Evolutionary conservation across 768 basidiomycete species (phyloP).

Genomic region (Jaapia argillacea): DNA sequence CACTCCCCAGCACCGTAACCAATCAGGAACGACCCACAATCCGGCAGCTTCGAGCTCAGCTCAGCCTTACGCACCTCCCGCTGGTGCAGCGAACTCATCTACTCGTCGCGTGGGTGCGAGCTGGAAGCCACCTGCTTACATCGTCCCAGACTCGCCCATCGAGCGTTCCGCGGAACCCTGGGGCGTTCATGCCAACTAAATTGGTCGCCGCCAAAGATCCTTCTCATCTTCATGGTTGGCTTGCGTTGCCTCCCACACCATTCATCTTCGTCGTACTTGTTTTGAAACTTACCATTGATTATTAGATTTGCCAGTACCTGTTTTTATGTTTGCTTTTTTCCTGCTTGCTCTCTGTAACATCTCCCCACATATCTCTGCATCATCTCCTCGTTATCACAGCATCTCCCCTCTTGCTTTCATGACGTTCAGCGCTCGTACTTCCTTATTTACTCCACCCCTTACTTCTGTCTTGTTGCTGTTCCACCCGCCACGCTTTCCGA

Average conservation of each 20-base stretch:
- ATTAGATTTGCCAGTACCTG: no score
- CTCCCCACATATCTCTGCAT: background rate
- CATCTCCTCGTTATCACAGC: background rate
- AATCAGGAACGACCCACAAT: background rate
- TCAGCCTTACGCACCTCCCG: background rate
- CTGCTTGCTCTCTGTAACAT: background rate
- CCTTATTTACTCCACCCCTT: background rate
- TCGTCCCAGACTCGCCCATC: background rate
- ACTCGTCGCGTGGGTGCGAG: background rate
- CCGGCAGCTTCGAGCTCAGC: background rate
- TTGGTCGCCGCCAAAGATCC: background rate
- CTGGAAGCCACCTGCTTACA: background rate
- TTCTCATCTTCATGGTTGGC: background rate
- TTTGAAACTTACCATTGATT: no score
- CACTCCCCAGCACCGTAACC: background rate
- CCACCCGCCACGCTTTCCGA: no score
- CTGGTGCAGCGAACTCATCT: background rate
- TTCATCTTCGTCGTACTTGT: no score
- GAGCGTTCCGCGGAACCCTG: background rate
- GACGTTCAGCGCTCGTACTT: background rate
- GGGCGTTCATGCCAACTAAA: background rate
- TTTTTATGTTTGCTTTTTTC: background rate
- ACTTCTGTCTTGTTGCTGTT: background rate
- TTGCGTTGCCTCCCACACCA: background rate
- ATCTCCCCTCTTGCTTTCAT: background rate